phyloP scores from a whole-genome alignment of 176 grass and related monocot species.

The Canna indica region DNA sequence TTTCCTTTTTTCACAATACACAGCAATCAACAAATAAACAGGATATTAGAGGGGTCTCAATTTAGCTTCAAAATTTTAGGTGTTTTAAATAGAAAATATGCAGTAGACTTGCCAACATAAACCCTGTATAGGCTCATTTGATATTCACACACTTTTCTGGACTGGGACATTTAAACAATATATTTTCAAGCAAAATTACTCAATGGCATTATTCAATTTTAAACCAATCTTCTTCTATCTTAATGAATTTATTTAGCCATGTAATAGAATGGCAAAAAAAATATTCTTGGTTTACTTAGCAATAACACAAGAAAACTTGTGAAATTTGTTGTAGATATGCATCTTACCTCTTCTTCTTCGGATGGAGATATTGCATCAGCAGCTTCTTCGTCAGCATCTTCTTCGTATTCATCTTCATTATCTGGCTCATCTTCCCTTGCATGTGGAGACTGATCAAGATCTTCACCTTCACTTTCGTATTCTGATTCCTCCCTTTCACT shows the following conservation, averaged over 20 bases:
- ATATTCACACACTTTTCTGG: neutral
- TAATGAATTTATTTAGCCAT: too few species aligned
- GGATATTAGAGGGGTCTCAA: too few species aligned
- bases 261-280: too few species aligned
- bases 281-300: too few species aligned
- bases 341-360: conserved; percentile 67
- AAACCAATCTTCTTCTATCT: neutral
- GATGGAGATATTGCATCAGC: conserved; percentile 31
- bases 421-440: conserved; percentile 64
- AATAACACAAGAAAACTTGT: too few species aligned
- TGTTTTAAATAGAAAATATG: too few species aligned
- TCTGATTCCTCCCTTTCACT: conserved; percentile 79
- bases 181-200: neutral
- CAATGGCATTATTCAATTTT: neutral
- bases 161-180: neutral
- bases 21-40: too few species aligned
- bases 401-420: conserved; percentile 85
- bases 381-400: conserved; percentile 55
- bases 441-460: conserved; percentile 51
- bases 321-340: too few species aligned
- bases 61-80: too few species aligned
- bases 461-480: conserved; percentile 92
- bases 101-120: neutral
- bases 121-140: neutral
- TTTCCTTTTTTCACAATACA: too few species aligned